Base-by-base conservation (phyloP, 768 basidiomycete genomes). In the Xerocomellus intermedius region DNA sequence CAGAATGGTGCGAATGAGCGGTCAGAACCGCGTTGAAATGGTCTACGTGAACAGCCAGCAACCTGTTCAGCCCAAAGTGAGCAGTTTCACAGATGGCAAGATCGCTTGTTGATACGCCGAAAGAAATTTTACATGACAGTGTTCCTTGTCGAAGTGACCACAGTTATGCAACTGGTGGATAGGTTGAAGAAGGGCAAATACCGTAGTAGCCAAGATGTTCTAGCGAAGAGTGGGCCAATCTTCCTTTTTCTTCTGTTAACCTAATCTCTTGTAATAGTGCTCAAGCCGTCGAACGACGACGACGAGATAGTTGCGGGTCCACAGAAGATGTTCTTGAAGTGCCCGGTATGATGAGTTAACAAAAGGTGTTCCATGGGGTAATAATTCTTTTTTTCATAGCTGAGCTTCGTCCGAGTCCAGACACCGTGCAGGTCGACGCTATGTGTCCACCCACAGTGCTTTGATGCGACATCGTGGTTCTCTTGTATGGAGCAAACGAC, bases 401-500 rank as follows among this genome's bases (percentile, higher is more conserved):
- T 99, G 57, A 93, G 91, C 42, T 97, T 89, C 69, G 82, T 86
- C 70, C 89, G 95, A 7, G 85, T 99, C 52, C 77, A 73, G 33
- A 87, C 82, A 0, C 96, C 97, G 8, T 86, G 90, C 68, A 89
- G 96, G 30, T 95, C 97, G 1, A 79, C 75, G n/a, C 77, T 79
- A 55, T 98, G 97, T 65, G 84, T 89, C 36, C 97, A 98, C 71
- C 75, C 90, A 8, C 91, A 94, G 62, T 99, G 97, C 69, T 99
- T 98, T 72, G 97, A 99, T 71, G 94, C 94, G 0, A 80, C 79
- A 17, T 92, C 90, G 38, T 99, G 94, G 94, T 92, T 89, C 65
- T 87, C 87, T 5, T 85, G 96, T 69, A 98, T 97, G 84, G 91
- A 96, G 65, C 87, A 92, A 73, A 98, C 94, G 9, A 97, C 96